Conservation (phyloP, 208 protist species). For the Trichomonas vaginalis region DNA sequence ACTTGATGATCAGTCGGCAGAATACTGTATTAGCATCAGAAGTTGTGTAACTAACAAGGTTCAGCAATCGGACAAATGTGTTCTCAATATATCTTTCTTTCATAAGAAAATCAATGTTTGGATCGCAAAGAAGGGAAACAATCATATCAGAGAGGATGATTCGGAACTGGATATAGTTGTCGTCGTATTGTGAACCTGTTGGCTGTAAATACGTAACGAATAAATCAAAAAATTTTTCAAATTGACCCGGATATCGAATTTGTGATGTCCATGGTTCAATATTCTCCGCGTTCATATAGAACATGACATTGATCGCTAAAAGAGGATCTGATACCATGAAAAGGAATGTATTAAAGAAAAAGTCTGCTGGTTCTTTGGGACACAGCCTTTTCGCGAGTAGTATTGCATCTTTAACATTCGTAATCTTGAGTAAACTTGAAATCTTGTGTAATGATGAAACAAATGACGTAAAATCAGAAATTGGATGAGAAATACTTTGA, state of each 20-base stretch:
- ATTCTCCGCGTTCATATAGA: background rate
- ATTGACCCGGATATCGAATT: background rate
- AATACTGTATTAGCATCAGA: background rate
- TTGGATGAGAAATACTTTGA: background rate
- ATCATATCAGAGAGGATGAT: background rate
- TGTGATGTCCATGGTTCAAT: background rate
- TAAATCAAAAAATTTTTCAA: background rate
- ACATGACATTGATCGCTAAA: background rate
- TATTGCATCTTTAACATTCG: background rate
- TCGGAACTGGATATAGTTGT: background rate
- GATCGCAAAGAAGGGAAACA: background rate
- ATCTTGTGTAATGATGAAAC: background rate
- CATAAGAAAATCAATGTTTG: background rate
- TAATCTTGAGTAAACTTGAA: background rate
- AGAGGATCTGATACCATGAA: background rate
- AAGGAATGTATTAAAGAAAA: background rate
- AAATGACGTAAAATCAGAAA: background rate
- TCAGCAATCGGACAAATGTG: background rate
- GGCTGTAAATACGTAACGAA: background rate
- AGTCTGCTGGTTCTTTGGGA: background rate
- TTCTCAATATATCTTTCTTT: background rate
- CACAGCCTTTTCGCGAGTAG: background rate
- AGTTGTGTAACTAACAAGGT: background rate
- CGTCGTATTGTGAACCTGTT: background rate
- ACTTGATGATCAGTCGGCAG: background rate